Conservation (phyloP, 345 rosid species). For the Hirschfeldia incana region DNA sequence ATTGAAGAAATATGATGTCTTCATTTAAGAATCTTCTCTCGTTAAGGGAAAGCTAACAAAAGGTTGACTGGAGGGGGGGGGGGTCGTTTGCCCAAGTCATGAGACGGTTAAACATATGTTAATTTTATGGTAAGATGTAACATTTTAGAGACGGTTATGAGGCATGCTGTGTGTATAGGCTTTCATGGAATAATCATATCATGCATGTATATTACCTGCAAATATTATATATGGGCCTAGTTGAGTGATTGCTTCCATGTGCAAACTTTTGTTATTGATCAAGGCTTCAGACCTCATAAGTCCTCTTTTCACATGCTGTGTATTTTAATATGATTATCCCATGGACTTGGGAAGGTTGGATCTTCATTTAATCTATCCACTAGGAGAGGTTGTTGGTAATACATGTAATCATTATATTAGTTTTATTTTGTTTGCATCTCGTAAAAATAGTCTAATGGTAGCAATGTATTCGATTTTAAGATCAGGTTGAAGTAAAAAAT, state of each 20-base stretch:
- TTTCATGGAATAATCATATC: conserved; percentile 4
- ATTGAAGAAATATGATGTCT: neutral
- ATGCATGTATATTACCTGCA: conserved; percentile 1
- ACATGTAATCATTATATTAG: neutral
- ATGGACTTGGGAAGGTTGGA: neutral
- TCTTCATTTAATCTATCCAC: neutral
- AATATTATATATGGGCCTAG: conserved; percentile 2
- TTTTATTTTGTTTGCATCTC: neutral
- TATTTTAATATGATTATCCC: neutral
- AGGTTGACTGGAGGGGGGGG: neutral
- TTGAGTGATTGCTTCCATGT: conserved; percentile 21
- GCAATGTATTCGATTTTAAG: neutral
- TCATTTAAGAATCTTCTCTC: neutral
- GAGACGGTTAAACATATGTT: neutral
- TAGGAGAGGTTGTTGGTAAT: conserved; percentile 4
- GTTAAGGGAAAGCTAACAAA: neutral
- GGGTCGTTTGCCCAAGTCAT: neutral
- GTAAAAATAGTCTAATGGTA: neutral
- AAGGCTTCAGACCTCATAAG: conserved; percentile 6
- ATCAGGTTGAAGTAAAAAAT: neutral
- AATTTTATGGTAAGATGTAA: neutral
- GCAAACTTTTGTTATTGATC: neutral
- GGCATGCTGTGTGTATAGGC: neutral
- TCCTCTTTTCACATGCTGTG: neutral
- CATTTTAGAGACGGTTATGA: neutral